Evolutionary conservation across 208 protist genomes (phyloP).

Genomic region (Trypanosomatidae sp.): DNA sequence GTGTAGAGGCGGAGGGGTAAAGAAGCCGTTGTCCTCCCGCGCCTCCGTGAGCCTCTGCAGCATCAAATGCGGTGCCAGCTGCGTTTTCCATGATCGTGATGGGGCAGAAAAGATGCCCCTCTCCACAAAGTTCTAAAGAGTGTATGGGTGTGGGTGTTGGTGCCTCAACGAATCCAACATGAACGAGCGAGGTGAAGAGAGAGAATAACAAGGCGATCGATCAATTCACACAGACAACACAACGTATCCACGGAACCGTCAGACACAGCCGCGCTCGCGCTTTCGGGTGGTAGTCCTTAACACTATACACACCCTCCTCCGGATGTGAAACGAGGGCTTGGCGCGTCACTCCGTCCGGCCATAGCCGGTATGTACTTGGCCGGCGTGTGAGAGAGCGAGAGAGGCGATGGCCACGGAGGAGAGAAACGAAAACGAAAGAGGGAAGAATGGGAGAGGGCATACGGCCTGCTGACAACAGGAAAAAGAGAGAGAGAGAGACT

Average conservation of each 20-base stretch:
- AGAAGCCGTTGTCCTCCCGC: background rate
- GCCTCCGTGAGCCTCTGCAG: background rate
- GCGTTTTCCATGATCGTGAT: background rate
- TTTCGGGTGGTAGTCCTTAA: background rate
- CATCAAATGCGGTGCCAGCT: background rate
- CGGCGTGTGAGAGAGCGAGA: background rate
- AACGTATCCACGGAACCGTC: background rate
- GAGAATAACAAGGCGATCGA: background rate
- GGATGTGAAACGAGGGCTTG: background rate
- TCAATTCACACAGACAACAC: background rate
- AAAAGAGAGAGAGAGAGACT: background rate
- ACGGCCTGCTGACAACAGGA: background rate
- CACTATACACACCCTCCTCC: background rate
- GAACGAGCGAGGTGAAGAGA: background rate
- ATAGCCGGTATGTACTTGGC: background rate
- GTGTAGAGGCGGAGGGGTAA: conserved; percentile 12
- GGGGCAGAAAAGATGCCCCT: background rate
- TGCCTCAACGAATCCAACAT: background rate
- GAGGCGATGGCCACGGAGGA: background rate
- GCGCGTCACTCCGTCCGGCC: background rate
- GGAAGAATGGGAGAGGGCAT: background rate
- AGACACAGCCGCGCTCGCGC: background rate
- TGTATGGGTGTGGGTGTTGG: background rate
- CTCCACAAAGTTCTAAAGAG: background rate
- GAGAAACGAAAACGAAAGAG: background rate